These are phyloP conservation scores for Nemania diffusa DNA, from an alignment of 2,329 filamentous ascomycete genomes.

Conservation along the genomic window DNA sequence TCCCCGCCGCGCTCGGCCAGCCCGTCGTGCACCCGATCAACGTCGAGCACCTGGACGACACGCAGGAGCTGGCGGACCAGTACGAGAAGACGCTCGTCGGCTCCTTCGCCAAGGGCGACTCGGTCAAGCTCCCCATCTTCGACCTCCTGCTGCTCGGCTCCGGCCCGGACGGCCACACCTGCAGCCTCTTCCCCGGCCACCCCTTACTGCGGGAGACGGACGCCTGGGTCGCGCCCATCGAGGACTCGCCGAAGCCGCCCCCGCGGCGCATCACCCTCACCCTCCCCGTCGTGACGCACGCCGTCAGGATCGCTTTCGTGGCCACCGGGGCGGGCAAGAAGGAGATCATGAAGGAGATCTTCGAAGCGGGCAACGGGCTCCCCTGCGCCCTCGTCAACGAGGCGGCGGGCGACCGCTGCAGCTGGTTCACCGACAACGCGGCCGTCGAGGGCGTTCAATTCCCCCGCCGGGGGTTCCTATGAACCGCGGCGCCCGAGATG, in stretches of 20 bases:
- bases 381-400: slow-evolving; percentile 92
- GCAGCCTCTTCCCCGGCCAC: slow-evolving; percentile 93
- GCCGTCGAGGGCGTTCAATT: slow-evolving; percentile 88
- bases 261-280: slow-evolving; percentile 90
- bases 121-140: slow-evolving; percentile 93
- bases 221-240: slow-evolving; percentile 92
- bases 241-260: slow-evolving; percentile 95
- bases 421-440: slow-evolving; percentile 92
- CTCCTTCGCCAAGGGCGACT: slow-evolving; percentile 90
- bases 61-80: slow-evolving; percentile 90
- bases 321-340: slow-evolving; percentile 91
- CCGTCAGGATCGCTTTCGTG: slow-evolving; percentile 87
- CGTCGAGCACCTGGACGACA: slow-evolving; percentile 70
- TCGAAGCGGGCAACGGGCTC: slow-evolving; percentile 82
- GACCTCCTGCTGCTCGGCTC: slow-evolving; percentile 93
- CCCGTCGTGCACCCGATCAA: slow-evolving; percentile 87
- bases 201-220: slow-evolving; percentile 84
- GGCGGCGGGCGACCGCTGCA: slow-evolving; percentile 83
- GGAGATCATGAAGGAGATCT: slow-evolving; percentile 91
- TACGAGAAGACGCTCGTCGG: slow-evolving; percentile 90
- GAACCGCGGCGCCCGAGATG: not conserved
- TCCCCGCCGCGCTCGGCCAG: slow-evolving; percentile 72
- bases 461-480: slow-evolving; percentile 75
- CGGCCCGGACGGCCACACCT: slow-evolving; percentile 96
- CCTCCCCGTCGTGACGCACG: slow-evolving; percentile 88